Evolutionary conservation across 768 basidiomycete species (phyloP), one percentile per base, ranked within the genome.

Genomic region (Agrocybe pediades): DNA sequence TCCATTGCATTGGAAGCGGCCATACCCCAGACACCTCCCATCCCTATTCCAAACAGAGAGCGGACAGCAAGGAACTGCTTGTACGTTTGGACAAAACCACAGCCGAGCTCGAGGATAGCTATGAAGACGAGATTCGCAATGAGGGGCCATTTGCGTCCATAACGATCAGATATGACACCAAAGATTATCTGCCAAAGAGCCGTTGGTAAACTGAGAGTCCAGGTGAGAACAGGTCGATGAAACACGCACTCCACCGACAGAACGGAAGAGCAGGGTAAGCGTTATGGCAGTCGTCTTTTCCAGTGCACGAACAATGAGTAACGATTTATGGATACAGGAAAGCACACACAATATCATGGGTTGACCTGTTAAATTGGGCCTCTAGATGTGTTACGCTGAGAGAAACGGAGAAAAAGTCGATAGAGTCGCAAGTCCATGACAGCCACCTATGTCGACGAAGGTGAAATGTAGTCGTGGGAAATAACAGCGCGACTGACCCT

Each of bases 21-120:
- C 29, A 93, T 74, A n/a, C 93, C 92, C 92, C 94, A 96, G 43
- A 96, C 81, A 0, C 91, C 91, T 27, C 92, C 91, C 91, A 94
- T 92, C 0, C 85, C 87, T 46, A 94, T 81, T 54, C 92, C 92
- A 65, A 95, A 95, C 41, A 97, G 77, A 2, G 86, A 81, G 6
- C 95, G 82, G 4, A 93, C 76, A 13, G 82, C 93, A 23, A 98
- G 82, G 75, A 98, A 98, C 56, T 87, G 78, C 0, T 54, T 25
- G 71, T 83, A 98, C 0, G 86, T 92, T 16, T 86, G 77, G 40
- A 86, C 85, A 70, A 95, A 98, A 23, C 90, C 87, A 1, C 85
- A 84, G 0, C 85, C 90, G 20, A 97, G 81, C 63, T 94, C 85
- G 47, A 97, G 82, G 3, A 80, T 66, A 11, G 81, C 77, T 55